Evolutionary conservation across 2,329 filamentous ascomycete genomes (phyloP).

Genomic region (Microdochium nivale): DNA sequence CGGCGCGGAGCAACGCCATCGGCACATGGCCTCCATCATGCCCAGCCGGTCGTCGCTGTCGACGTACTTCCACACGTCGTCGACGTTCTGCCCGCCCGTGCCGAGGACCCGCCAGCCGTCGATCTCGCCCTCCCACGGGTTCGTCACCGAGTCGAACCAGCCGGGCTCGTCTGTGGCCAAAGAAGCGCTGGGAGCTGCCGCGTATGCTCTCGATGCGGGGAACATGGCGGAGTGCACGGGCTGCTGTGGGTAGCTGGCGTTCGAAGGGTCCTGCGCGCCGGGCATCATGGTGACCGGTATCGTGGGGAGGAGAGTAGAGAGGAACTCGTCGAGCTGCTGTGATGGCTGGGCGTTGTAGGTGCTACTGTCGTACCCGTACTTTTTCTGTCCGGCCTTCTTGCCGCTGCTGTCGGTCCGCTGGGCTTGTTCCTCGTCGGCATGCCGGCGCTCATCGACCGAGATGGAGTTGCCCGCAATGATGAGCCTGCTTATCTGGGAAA

Average conservation of each 20-base stretch:
- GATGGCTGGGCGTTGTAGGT: slow-evolving; percentile 83
- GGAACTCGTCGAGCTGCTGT: slow-evolving; percentile 73
- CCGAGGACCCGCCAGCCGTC: slow-evolving; percentile 85
- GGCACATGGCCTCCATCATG: slow-evolving; percentile 90
- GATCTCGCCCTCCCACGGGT: slow-evolving; percentile 85
- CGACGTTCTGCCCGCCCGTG: slow-evolving; percentile 84
- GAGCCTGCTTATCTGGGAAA: slow-evolving; percentile 68
- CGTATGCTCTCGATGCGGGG: slow-evolving; percentile 63
- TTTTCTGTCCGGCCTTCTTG: slow-evolving; percentile 52
- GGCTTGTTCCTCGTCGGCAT: slow-evolving; percentile 25
- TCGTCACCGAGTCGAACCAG: slow-evolving; percentile 86
- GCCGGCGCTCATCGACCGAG: slow-evolving; percentile 24
- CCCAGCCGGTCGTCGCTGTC: slow-evolving; percentile 67
- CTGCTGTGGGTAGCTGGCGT: slow-evolving; percentile 84
- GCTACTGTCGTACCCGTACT: slow-evolving; percentile 89
- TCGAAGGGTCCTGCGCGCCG: slow-evolving; percentile 77
- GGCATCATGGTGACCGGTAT: slow-evolving; percentile 86
- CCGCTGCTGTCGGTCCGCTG: slow-evolving; percentile 2
- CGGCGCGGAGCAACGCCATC: slow-evolving; percentile 85
- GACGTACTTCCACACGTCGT: slow-evolving; percentile 90
- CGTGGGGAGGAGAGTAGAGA: slow-evolving; percentile 71
- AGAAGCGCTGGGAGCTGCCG: slow-evolving; percentile 31
- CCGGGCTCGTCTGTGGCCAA: slow-evolving; percentile 36
- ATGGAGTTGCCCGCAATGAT: slow-evolving; percentile 92
- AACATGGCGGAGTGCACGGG: slow-evolving; percentile 91